Percentiles rank a stretch among this genome's conserved stretches.
Conservation (phyloP, 768 basidiomycete genomes). For the Dioszegia aurantiaca region DNA sequence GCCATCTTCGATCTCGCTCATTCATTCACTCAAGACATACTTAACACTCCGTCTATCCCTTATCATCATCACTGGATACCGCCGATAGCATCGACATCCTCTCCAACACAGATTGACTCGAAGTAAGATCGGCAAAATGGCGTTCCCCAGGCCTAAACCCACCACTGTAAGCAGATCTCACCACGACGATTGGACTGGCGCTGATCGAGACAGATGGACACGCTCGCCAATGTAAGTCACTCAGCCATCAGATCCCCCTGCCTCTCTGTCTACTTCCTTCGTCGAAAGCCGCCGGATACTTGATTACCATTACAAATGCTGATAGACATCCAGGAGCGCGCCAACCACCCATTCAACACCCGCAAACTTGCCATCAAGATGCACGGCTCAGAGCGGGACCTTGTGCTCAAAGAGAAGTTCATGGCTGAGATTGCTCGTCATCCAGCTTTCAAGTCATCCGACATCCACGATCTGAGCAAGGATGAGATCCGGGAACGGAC, state of each 20-base stretch:
- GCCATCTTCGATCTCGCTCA: too few relatives aligned
- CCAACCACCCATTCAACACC: constrained; percentile 48
- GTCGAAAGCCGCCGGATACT: too few relatives aligned
- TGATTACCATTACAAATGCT: too few relatives aligned
- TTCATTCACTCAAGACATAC: too few relatives aligned
- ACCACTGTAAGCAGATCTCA: constrained; percentile 37
- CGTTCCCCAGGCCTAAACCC: constrained; percentile 47
- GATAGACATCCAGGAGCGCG: constrained; percentile 37
- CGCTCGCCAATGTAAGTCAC: constrained; percentile 46
- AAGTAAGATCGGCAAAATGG: constrained; percentile 25
- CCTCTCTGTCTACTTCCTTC: too few relatives aligned
- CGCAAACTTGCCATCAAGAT: constrained; percentile 49
- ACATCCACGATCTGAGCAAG: constrained; percentile 54
- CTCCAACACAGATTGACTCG: background rate
- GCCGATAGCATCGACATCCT: too few relatives aligned
- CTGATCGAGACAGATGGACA: constrained; percentile 42
- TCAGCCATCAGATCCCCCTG: too few relatives aligned
- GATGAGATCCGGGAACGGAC: constrained; percentile 53
- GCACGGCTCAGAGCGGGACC: constrained; percentile 50
- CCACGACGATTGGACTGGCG: background rate
- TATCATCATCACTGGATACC: too few relatives aligned
- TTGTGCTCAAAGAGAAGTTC: constrained; percentile 51
- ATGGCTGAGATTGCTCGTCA: constrained; percentile 54
- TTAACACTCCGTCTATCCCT: too few relatives aligned
- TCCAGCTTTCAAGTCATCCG: constrained; percentile 53